A percentile compares a stretch with the other conserved stretches of the same genome.
Conservation (phyloP, 1,139 yeast genomes). For the Kodamaea alishanica region DNA sequence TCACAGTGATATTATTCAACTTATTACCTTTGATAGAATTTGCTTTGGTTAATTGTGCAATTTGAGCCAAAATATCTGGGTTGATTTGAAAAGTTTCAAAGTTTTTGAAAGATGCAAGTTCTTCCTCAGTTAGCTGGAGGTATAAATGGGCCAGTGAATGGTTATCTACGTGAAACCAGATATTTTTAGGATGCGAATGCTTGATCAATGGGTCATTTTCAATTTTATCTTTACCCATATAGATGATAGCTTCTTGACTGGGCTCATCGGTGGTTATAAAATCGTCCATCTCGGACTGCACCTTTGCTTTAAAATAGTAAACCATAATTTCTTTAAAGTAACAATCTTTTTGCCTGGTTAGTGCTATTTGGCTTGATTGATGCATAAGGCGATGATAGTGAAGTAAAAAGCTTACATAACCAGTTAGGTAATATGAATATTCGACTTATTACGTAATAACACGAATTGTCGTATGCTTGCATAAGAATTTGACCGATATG, state of each 20-base stretch:
- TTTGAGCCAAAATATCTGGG: constrained; percentile 49
- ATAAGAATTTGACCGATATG: too few relatives aligned
- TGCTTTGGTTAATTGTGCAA: constrained; percentile 77
- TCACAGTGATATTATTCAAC: constrained; percentile 61
- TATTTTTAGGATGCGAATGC: constrained; percentile 63
- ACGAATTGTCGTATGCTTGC: too few relatives aligned
- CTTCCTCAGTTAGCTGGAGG: constrained; percentile 50
- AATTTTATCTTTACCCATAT: constrained; percentile 73
- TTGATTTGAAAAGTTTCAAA: constrained; percentile 46
- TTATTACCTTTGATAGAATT: constrained; percentile 80
- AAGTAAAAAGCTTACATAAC: too few relatives aligned
- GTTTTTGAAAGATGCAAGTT: constrained; percentile 20
- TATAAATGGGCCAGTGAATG: constrained; percentile 82
- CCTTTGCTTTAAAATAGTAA: constrained; percentile 48
- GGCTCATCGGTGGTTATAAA: constrained; percentile 19
- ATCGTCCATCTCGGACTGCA: constrained; percentile 25
- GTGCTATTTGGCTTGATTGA: too few relatives aligned
- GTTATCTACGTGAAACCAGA: constrained; percentile 86
- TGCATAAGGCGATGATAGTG: too few relatives aligned
- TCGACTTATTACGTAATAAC: too few relatives aligned
- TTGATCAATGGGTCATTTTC: constrained; percentile 75
- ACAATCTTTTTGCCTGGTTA: too few relatives aligned
- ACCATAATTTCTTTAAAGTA: constrained; percentile 40
- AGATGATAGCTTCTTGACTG: constrained; percentile 35
- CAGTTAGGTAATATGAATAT: too few relatives aligned